Evolutionary conservation across 1,139 yeast genomes (phyloP).

Genomic region (Magnusiomyces suaveolens): DNA sequence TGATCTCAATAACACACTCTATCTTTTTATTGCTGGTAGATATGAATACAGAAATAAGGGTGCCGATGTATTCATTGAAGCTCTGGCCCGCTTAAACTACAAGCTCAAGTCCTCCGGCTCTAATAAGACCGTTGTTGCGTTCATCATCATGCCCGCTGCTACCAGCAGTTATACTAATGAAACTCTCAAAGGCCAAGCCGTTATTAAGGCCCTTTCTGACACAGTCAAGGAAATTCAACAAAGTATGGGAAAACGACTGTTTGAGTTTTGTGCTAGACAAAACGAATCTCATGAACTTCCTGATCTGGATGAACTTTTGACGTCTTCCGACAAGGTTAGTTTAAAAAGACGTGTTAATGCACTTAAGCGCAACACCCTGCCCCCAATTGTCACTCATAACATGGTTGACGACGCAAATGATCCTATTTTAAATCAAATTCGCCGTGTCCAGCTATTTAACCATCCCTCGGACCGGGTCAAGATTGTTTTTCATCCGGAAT

Average conservation of each 20-base stretch:
- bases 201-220: slow-evolving; percentile 78
- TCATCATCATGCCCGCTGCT: slow-evolving; percentile 95
- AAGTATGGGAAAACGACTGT: slow-evolving; percentile 75
- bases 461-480: slow-evolving; percentile 86
- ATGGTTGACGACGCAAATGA: slow-evolving; percentile 88
- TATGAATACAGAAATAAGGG: slow-evolving; percentile 96
- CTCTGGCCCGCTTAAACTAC: slow-evolving; percentile 86
- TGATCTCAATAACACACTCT: slow-evolving; percentile 84
- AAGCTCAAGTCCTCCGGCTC: slow-evolving; percentile 72
- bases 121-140: slow-evolving; percentile 92
- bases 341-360: slow-evolving; percentile 91
- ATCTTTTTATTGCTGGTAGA: slow-evolving; percentile 94
- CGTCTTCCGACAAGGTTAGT: slow-evolving; percentile 79
- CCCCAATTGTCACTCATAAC: slow-evolving; percentile 97
- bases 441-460: slow-evolving; percentile 86
- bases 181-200: slow-evolving; percentile 93
- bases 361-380: slow-evolving; percentile 74
- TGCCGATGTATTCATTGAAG: slow-evolving; percentile 88
- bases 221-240: slow-evolving; percentile 85
- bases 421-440: slow-evolving; percentile 84
- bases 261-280: slow-evolving; percentile 83
- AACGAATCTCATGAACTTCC: slow-evolving; percentile 59
- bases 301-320: slow-evolving; percentile 67
- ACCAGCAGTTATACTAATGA: slow-evolving; percentile 93
- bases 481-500: slow-evolving; percentile 95